phyloP scores from a whole-genome alignment of 495 filamentous ascomycete genomes.

The Hypoxylon rickii region DNA sequence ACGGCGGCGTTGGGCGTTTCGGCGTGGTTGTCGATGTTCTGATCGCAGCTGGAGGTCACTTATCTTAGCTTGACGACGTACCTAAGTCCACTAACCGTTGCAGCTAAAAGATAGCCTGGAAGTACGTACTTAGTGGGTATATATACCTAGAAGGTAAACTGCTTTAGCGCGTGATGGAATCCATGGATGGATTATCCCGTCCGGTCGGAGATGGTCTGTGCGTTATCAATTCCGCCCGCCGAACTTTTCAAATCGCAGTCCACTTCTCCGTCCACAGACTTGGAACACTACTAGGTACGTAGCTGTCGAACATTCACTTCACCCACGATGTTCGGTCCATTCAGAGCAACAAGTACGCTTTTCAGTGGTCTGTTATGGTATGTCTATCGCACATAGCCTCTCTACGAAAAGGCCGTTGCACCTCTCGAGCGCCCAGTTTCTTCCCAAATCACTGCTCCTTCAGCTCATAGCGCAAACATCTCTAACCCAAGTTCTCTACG shows the following conservation, averaged over 20 bases:
- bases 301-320: conserved; percentile 18
- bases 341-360: conserved; percentile 76
- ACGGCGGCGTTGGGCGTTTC: neutral
- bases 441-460: no score
- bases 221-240: conserved; percentile 9
- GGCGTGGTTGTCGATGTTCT: neutral
- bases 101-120: neutral
- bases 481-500: conserved; percentile 15
- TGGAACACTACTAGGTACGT: neutral
- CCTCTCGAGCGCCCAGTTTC: neutral
- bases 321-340: conserved; percentile 73
- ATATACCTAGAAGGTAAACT: neutral
- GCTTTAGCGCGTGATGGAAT: no score
- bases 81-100: neutral
- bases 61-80: neutral
- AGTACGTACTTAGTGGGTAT: neutral
- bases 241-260: conserved; percentile 25
- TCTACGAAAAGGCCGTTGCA: neutral
- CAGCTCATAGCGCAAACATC: no score
- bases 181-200: neutral
- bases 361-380: conserved; percentile 87
- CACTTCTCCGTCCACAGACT: neutral
- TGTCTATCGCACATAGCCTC: conserved; percentile 10
- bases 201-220: conserved; percentile 7
- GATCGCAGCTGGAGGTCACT: neutral